Percentiles rank a stretch among this genome's conserved stretches.
These are phyloP conservation scores for Thuidium tamariscinum DNA, from an alignment of 225 moss, liverwort and hornwort genomes.

Conservation along the genomic window DNA sequence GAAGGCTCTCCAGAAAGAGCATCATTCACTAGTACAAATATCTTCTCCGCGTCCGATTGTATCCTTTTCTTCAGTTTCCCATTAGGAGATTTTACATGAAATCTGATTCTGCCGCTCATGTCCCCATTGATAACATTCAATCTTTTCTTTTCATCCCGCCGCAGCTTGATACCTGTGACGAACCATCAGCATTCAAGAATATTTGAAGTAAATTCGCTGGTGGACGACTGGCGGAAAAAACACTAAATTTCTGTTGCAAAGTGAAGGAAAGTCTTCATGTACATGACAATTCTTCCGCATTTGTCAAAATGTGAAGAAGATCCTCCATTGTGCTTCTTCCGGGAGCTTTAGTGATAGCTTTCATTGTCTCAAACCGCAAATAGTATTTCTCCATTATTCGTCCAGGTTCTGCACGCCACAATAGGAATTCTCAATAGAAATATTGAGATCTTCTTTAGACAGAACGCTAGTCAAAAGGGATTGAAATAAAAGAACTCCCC, in stretches of 20 bases:
- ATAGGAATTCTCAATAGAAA: background rate
- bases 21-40: conserved; percentile 82
- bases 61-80: conserved; percentile 88
- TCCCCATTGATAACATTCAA: conserved; percentile 86
- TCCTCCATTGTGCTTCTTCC: conserved; percentile 54
- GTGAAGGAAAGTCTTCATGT: background rate
- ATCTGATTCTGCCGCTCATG: conserved; percentile 62
- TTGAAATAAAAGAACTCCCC: background rate
- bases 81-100: conserved; percentile 50
- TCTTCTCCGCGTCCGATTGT: conserved; percentile 75
- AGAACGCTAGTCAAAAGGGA: background rate
- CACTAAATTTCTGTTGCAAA: background rate
- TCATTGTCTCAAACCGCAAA: conserved; percentile 91
- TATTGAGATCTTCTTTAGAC: background rate
- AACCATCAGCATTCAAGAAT: background rate
- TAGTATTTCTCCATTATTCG: conserved; percentile 95
- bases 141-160: conserved; percentile 84
- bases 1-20: conserved; percentile 83
- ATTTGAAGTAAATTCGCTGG: background rate
- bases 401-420: conserved; percentile 67
- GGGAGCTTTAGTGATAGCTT: conserved; percentile 60
- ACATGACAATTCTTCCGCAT: conserved; percentile 82
- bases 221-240: background rate
- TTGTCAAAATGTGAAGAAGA: conserved; percentile 55
- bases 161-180: conserved; percentile 80